Base-by-base conservation (phyloP, 495 filamentous ascomycete species). In the Saxophila tyrrhenica region DNA sequence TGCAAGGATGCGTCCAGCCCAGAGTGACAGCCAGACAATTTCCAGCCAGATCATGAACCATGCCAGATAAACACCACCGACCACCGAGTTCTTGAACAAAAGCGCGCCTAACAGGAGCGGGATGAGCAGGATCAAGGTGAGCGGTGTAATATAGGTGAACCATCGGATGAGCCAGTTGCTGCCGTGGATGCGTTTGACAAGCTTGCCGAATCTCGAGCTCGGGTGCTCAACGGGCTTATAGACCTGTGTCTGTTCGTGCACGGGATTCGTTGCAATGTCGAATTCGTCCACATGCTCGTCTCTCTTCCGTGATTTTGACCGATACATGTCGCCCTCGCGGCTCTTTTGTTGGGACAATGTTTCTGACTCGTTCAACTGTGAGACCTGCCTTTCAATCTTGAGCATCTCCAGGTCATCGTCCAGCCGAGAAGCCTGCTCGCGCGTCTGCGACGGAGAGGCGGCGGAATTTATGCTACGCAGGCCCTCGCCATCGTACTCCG, bases 11-110 rank as follows among this genome's bases (percentile, higher is more conserved):
- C 58, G 58, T 51, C 83, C 83, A 23, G 81, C 84, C 92, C 92
- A 97, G 0, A 96, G 72, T 1, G 88, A 87, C 41, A 94, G 71
- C 91, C 91, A 97, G 42, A 96, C 79, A 22, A 95, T 57, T 44
- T 60, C 57, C 45, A 97, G 74, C 91, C 91, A 97, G 46, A 96
- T 86, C 42, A 85, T 83, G 58, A 97, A 96, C 91, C 91, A 97
- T 48, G 88, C 71, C 52, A 96, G 64, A 56, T 77, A 52, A 1
- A 95, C 87, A 32, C 82, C 89, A 1, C 89, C 91, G 8, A 87
- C 81, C 19, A 21, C 41, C n/a, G 19, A 44, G 71, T 82, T 2
- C 85, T 79, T 25, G 59, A 81, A 86, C 7, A 78, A 63, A 29
- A 90, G 73, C 2, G 77, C 76, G 9, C 87, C 90, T 25, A 98